These are phyloP conservation scores for Leccinum truebloodii DNA, from an alignment of 768 basidiomycete genomes.

Conservation along the genomic window DNA sequence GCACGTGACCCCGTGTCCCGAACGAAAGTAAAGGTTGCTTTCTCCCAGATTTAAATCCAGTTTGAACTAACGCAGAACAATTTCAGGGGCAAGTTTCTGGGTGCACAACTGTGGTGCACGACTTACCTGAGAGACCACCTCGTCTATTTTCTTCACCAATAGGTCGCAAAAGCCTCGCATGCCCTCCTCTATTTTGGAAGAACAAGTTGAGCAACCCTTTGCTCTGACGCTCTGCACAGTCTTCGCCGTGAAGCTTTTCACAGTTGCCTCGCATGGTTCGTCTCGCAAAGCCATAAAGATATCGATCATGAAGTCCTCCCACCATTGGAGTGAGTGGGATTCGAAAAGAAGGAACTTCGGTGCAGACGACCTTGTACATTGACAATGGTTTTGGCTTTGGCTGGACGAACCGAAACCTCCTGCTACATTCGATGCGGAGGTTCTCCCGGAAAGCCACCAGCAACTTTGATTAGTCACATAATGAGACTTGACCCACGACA, in stretches of 20 bases:
- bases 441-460: background rate
- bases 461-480: background rate
- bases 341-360: background rate
- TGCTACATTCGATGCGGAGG: too few species aligned
- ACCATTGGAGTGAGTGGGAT: constrained; percentile 15
- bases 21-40: too few species aligned
- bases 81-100: background rate
- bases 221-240: constrained; percentile 3
- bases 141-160: constrained; percentile 3
- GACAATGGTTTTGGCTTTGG: background rate
- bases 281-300: constrained; percentile 16
- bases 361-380: background rate
- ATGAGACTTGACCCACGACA: background rate
- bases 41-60: background rate
- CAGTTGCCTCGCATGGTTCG: constrained; percentile 16
- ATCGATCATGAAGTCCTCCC: constrained; percentile 23
- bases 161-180: constrained; percentile 20
- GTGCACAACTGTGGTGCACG: background rate
- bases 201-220: constrained; percentile 3
- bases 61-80: background rate
- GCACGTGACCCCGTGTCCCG: too few species aligned
- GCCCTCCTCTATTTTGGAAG: background rate
- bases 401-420: too few species aligned
- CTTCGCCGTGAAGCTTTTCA: background rate
- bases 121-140: background rate